These are phyloP conservation scores for Trichoderma sp. DNA, from an alignment of 2,329 filamentous ascomycete genomes.

Conservation along the genomic window DNA sequence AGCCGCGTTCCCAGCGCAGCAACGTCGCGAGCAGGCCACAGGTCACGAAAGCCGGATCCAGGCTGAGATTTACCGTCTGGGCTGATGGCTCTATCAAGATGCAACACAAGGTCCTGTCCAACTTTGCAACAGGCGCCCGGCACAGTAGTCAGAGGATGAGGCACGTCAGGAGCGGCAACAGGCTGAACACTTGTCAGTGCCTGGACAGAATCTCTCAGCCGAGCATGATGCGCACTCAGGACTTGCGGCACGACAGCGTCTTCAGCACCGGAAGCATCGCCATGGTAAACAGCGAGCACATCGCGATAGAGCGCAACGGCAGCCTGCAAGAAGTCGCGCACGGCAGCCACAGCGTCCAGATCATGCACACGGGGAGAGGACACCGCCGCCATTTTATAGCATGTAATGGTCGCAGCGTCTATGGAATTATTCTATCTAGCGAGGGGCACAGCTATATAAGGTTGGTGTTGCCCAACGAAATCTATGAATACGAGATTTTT, in stretches of 20 bases:
- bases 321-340: slow-evolving; percentile 30
- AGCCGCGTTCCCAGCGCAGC: slow-evolving; percentile 29
- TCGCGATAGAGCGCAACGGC: slow-evolving; percentile 26
- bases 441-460: neutral
- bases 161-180: neutral
- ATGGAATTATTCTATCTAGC: slow-evolving; percentile 26
- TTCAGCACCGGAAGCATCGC: neutral
- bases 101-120: slow-evolving; percentile 32
- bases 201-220: neutral
- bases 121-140: slow-evolving; percentile 31
- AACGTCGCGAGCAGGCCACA: slow-evolving; percentile 30
- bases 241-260: neutral
- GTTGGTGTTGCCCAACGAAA: neutral
- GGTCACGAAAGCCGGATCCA: slow-evolving; percentile 20
- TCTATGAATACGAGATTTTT: neutral
- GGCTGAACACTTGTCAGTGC: neutral
- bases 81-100: slow-evolving; percentile 27
- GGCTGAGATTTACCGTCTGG: neutral
- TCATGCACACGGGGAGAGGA: neutral
- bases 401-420: slow-evolving; percentile 34
- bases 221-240: neutral
- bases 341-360: slow-evolving; percentile 15
- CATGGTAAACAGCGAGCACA: slow-evolving; percentile 17
- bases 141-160: neutral
- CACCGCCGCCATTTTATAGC: slow-evolving; percentile 38